A percentile compares a stretch with the other conserved stretches of the same genome.
Conservation (phyloP, 163 green algal species). For the Coccomyxa subellipsoidea region DNA sequence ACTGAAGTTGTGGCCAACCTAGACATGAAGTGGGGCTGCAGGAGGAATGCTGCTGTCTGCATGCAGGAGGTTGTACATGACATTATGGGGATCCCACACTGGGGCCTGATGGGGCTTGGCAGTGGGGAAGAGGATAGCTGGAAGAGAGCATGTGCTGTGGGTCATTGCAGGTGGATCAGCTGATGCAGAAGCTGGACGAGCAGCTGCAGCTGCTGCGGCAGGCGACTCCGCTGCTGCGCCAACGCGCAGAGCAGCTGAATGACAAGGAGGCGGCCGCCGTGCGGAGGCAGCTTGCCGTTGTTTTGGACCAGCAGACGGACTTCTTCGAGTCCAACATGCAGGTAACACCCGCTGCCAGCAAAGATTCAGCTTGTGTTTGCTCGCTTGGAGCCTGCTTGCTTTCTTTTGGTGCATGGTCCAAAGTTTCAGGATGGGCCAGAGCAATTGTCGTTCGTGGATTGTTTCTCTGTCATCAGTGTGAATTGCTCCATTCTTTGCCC, state of each 20-base stretch:
- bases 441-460: too few relatives aligned
- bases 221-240: slow-evolving; percentile 3
- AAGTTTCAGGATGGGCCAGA: too few relatives aligned
- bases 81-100: too few relatives aligned
- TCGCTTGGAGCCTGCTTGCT: too few relatives aligned
- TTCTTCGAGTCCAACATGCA: neutral
- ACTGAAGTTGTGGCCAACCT: too few relatives aligned
- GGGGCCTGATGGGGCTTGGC: neutral
- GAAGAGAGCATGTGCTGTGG: neutral
- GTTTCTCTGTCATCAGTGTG: too few relatives aligned
- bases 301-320: slow-evolving; percentile 3
- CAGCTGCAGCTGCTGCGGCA: slow-evolving; percentile 4
- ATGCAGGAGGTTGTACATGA: too few relatives aligned
- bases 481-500: too few relatives aligned
- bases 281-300: neutral
- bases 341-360: neutral
- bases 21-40: too few relatives aligned
- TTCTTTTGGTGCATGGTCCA: too few relatives aligned
- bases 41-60: too few relatives aligned
- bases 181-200: slow-evolving; percentile 7
- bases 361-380: too few relatives aligned
- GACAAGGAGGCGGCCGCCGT: neutral
- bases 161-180: neutral
- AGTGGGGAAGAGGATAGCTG: neutral
- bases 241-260: neutral